Conservation (phyloP, 2,329 filamentous ascomycete genomes). For the Neonectria hederae region DNA sequence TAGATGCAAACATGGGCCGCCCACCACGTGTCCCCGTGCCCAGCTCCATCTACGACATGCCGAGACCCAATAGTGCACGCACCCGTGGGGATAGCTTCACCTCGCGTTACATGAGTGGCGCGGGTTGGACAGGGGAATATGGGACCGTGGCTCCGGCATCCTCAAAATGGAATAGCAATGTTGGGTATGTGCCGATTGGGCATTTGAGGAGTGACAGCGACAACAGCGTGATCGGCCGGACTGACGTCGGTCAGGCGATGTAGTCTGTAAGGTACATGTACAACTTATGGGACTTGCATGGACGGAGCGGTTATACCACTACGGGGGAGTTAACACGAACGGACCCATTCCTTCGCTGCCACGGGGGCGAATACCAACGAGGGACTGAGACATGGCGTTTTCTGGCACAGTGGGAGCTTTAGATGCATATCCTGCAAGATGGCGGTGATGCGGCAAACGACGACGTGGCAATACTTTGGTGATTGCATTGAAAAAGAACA, state of each 20-base stretch:
- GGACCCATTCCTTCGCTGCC: slow-evolving; percentile 9
- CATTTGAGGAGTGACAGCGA: slow-evolving; percentile 19
- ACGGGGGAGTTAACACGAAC: slow-evolving; percentile 5
- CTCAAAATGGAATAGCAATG: slow-evolving; percentile 19
- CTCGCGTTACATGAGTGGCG: slow-evolving; percentile 61
- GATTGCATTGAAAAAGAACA: slow-evolving; percentile 15
- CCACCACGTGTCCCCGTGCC: slow-evolving; percentile 34
- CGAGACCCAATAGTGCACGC: slow-evolving; percentile 58
- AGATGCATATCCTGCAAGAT: slow-evolving; percentile 22
- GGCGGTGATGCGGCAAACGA: slow-evolving; percentile 11
- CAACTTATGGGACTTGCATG: not conserved
- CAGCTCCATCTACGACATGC: slow-evolving; percentile 40
- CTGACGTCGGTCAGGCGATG: slow-evolving; percentile 19
- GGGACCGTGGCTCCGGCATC: slow-evolving; percentile 7
- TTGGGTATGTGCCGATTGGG: slow-evolving; percentile 20
- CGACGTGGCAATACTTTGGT: slow-evolving; percentile 12
- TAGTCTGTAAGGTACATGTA: slow-evolving; percentile 7
- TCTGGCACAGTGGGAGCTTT: slow-evolving; percentile 20
- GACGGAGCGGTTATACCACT: slow-evolving; percentile 13
- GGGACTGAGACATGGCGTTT: slow-evolving; percentile 24
- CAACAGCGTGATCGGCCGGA: not conserved
- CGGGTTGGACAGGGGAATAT: slow-evolving; percentile 3
- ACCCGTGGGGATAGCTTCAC: slow-evolving; percentile 48
- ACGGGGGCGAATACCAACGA: slow-evolving; percentile 19
- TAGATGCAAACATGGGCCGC: slow-evolving; percentile 28